These are phyloP conservation scores for Arachis hypogaea DNA, from an alignment of 306 rosid genomes.

Conservation along the genomic window DNA sequence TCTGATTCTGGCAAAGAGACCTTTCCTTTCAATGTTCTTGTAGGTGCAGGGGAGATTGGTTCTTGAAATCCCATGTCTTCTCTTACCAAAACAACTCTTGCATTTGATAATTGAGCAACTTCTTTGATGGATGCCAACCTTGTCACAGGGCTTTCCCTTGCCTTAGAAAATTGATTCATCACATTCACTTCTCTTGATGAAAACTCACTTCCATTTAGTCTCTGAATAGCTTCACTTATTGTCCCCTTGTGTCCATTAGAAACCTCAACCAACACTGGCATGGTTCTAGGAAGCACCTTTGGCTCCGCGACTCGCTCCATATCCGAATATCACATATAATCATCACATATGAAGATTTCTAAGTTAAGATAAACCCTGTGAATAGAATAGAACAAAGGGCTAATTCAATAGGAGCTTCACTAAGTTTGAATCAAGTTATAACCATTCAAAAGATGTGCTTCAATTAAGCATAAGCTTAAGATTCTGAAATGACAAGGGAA, in stretches of 20 bases:
- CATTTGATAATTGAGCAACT: slow-evolving; percentile 58
- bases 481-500: neutral
- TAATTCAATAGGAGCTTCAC: slow-evolving; percentile 31
- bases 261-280: slow-evolving; percentile 55
- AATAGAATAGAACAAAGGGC: slow-evolving; percentile 25
- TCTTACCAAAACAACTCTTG: slow-evolving; percentile 55
- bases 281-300: slow-evolving; percentile 58
- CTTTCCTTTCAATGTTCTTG: slow-evolving; percentile 60
- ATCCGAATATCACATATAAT: slow-evolving; percentile 41
- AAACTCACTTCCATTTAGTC: slow-evolving; percentile 42
- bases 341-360: slow-evolving; percentile 45
- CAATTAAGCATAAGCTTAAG: slow-evolving; percentile 10
- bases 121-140: slow-evolving; percentile 50
- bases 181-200: slow-evolving; percentile 45
- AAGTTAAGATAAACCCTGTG: slow-evolving; percentile 50
- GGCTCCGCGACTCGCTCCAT: slow-evolving; percentile 81
- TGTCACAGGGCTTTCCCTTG: slow-evolving; percentile 44
- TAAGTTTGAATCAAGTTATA: neutral
- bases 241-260: slow-evolving; percentile 46
- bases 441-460: neutral
- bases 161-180: slow-evolving; percentile 40
- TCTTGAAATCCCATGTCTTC: slow-evolving; percentile 62
- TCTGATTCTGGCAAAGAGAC: slow-evolving; percentile 53
- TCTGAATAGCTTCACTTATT: slow-evolving; percentile 44
- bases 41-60: slow-evolving; percentile 45